Evolutionary conservation across 1,139 yeast genomes (phyloP), one percentile per base, ranked within the genome.

Genomic region (Debaryomyces nepalensis): DNA sequence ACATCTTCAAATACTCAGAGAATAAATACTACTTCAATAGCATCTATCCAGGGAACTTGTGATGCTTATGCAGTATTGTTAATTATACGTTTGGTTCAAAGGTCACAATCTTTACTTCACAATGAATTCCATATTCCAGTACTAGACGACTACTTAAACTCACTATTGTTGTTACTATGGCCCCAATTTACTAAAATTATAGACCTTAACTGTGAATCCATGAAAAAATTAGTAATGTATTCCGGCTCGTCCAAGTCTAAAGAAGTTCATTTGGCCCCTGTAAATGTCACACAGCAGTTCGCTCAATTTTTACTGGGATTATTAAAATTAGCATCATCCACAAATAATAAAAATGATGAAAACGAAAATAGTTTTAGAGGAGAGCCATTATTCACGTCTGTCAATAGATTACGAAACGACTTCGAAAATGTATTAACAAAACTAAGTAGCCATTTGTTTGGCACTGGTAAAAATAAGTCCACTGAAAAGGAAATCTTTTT

Each of bases 21-120:
- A 37, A 49, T 56, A 5, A 48, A 51, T n/a, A 40, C 61, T 2
- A 47, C 45, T 6, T 34, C 58, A 5, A 49, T 54, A 5, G 44
- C 53, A 3, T 44, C 38, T 42, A 8, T 46, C 19, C 48, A 51
- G 29, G 71, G 73, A 1, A 58, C 86, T 0, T 82, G 73, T 56
- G 99, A 93, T 61, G 80, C 84, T 0, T 87, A 82, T 60, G 97
- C 96, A 0, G 68, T 88, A 3, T 64, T 93, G 36, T 74, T 90
- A n/a, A 79, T 87, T 55, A 87, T 93, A 29, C 70, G 97, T 39
- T 63, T 88, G 27, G 73, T 83, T 2, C 95, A 88, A 50, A 70
- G 75, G 3, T 64, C 85, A 34, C 87, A 81, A 52, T 73, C 77
- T 35, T 82, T 79, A 51, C 66, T 87, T 36, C 90, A 82, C 53